A percentile compares a stretch with the other conserved stretches of the same genome.
Conservation (phyloP, 148 eudicot species). For the Vaccinium myrtillus region DNA sequence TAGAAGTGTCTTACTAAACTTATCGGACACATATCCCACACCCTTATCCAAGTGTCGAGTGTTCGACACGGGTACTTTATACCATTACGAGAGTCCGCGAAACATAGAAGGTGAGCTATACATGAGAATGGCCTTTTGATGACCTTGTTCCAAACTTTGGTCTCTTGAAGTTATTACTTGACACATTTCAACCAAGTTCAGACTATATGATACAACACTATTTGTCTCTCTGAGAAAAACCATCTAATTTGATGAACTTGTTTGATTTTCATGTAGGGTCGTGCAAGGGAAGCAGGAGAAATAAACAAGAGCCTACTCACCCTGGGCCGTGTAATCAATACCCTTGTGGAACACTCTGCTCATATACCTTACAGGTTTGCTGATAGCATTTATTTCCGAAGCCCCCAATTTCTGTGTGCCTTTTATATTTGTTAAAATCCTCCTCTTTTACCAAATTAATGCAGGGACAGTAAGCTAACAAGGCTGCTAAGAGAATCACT, state of each 20-base stretch:
- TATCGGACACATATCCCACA: too few species aligned
- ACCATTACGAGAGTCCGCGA: too few species aligned
- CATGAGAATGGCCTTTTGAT: conserved; percentile 6
- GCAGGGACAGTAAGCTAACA: conserved; percentile 94
- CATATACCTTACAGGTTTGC: conserved; percentile 87
- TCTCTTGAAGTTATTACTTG: background rate
- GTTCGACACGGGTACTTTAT: too few species aligned
- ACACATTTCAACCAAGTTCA: background rate
- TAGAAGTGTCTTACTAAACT: too few species aligned
- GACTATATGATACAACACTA: background rate
- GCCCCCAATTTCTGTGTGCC: background rate
- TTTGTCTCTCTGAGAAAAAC: background rate
- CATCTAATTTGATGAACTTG: background rate
- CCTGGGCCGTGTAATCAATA: conserved; percentile 74
- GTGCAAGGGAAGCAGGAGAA: conserved; percentile 88
- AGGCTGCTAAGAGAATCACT: conserved; percentile 82
- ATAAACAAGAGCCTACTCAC: conserved; percentile 91
- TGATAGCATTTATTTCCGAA: background rate
- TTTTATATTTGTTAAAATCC: background rate
- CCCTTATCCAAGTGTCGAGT: too few species aligned
- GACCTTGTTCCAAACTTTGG: background rate
- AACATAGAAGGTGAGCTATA: background rate
- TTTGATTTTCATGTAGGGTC: conserved; percentile 39
- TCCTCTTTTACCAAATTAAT: background rate
- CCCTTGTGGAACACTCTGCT: conserved; percentile 76